Conservation (phyloP, 2,329 filamentous ascomycete genomes). For the Tricladium varicosporioides region DNA sequence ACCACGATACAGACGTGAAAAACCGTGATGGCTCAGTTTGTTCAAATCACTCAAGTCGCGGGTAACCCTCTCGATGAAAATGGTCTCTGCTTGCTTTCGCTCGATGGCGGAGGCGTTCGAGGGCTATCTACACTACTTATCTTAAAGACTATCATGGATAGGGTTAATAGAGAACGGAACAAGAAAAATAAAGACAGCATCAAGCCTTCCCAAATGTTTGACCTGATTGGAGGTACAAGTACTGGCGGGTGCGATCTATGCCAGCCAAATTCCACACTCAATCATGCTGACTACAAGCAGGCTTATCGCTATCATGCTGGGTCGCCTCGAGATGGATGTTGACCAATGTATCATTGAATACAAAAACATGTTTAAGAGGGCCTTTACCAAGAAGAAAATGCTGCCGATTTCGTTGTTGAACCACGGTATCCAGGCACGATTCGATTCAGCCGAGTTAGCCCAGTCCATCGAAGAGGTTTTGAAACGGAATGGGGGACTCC, state of each 20-base stretch:
- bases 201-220: constrained; percentile 32
- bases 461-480: constrained; percentile 27
- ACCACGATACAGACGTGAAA: too few relatives aligned
- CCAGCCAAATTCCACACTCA: neutral
- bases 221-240: constrained; percentile 6
- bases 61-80: constrained; percentile 18
- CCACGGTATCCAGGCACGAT: constrained; percentile 25
- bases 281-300: neutral
- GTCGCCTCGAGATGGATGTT: constrained; percentile 12
- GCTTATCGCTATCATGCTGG: constrained; percentile 15
- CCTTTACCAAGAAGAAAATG: constrained; percentile 28
- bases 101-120: constrained; percentile 27
- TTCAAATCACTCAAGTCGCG: too few relatives aligned
- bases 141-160: constrained; percentile 25
- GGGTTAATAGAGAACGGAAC: constrained; percentile 19
- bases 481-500: constrained; percentile 7
- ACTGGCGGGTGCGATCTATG: constrained; percentile 2
- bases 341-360: constrained; percentile 12
- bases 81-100: constrained; percentile 24
- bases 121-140: constrained; percentile 28
- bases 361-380: constrained; percentile 21
- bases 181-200: constrained; percentile 2
- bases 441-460: constrained; percentile 31
- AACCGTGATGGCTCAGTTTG: too few relatives aligned
- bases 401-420: constrained; percentile 17